phyloP scores from a whole-genome alignment of 371 early-diverging fungal species.

The Haplosporangium sp. region DNA sequence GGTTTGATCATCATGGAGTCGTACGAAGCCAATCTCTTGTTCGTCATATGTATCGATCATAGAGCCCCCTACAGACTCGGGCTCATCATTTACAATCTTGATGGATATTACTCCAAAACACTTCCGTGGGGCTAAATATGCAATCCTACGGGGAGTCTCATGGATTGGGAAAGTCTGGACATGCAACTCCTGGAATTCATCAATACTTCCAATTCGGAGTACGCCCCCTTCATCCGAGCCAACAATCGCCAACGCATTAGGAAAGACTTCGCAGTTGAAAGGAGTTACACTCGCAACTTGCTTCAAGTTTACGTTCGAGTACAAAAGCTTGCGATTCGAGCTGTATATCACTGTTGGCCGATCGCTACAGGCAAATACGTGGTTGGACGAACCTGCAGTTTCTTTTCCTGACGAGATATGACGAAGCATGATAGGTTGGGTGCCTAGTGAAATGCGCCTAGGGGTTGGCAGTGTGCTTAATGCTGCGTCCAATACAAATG shows the following conservation, averaged over 20 bases:
- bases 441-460: conserved; percentile 80
- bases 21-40: conserved; percentile 64
- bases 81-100: conserved; percentile 18
- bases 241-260: conserved; percentile 73
- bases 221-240: conserved; percentile 58
- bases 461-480: conserved; percentile 65
- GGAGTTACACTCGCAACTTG: conserved; percentile 69
- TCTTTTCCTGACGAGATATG: conserved; percentile 66
- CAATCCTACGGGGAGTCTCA: conserved; percentile 80
- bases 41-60: conserved; percentile 56
- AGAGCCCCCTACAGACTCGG: conserved; percentile 52
- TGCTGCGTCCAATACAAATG: conserved; percentile 61
- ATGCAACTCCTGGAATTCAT: conserved; percentile 86
- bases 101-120: conserved; percentile 68
- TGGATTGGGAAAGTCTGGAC: conserved; percentile 75
- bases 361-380: conserved; percentile 87
- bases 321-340: conserved; percentile 72
- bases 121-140: conserved; percentile 64
- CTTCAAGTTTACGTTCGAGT: conserved; percentile 84
- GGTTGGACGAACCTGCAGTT: conserved; percentile 13
- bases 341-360: conserved; percentile 85
- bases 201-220: conserved; percentile 79
- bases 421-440: conserved; percentile 78
- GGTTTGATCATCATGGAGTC: conserved; percentile 78
- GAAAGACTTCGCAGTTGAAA: conserved; percentile 68